Evolutionary conservation across 2,329 filamentous ascomycete species (phyloP).

Genomic region (Xenoacremonium recifei): DNA sequence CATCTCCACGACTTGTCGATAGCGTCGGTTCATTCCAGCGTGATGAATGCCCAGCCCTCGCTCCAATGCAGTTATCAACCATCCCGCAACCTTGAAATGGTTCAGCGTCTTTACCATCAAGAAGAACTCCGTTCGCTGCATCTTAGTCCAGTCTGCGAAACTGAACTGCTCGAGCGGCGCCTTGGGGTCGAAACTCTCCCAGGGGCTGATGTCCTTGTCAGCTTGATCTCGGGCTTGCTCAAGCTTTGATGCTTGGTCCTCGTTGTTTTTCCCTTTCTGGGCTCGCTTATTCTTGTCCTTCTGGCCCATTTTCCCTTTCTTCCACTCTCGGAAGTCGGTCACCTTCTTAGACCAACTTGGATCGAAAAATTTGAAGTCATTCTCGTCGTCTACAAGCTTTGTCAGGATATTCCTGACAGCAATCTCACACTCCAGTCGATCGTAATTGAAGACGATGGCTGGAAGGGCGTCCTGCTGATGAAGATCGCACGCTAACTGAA

Average conservation of each 20-base stretch:
- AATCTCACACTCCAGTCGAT: conserved; percentile 62
- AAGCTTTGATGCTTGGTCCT: conserved; percentile 44
- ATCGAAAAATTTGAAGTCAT: conserved; percentile 53
- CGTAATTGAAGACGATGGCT: conserved; percentile 76
- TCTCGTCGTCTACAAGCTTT: conserved; percentile 42
- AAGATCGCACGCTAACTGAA: conserved; percentile 59
- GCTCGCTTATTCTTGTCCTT: conserved; percentile 36
- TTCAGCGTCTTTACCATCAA: conserved; percentile 40
- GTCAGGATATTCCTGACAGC: conserved; percentile 51
- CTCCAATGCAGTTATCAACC: conserved; percentile 59
- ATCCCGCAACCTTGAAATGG: conserved; percentile 46
- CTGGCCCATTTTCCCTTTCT: conserved; percentile 42
- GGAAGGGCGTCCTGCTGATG: conserved; percentile 65
- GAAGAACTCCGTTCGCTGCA: conserved; percentile 58
- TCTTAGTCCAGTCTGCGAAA: conserved; percentile 62
- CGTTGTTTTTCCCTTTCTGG: conserved; percentile 34
- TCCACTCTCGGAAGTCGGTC: conserved; percentile 55
- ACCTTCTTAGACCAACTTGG: conserved; percentile 61
- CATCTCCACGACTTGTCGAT: conserved; percentile 72
- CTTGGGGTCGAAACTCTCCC: conserved; percentile 66
- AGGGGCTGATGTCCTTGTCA: conserved; percentile 52
- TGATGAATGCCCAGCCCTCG: conserved; percentile 77
- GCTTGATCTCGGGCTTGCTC: conserved; percentile 58
- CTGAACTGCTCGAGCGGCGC: conserved; percentile 62
- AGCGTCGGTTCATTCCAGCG: conserved; percentile 71